Evolutionary conservation across 495 filamentous ascomycete species (phyloP), one percentile per base, ranked within the genome.

Genomic region (Trichoderma reesei): DNA sequence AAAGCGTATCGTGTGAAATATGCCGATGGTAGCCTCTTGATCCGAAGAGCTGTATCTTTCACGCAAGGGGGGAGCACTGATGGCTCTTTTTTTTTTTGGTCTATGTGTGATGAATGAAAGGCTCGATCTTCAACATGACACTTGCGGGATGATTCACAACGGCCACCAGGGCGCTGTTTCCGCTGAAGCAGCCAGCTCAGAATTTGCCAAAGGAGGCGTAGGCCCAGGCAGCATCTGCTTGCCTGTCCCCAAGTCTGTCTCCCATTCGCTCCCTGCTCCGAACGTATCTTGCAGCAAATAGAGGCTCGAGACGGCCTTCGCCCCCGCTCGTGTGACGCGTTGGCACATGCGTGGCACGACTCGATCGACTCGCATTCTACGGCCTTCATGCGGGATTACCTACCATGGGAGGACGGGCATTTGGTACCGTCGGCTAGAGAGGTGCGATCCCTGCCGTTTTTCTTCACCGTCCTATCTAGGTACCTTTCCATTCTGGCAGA

Each of bases 251-350:
- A 62, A n/a, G n/a, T n/a, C n/a, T n/a, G n/a, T n/a, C n/a, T n/a
- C n/a, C n/a, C n/a, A 62, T 56, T 16, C 38, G 41, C 60, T 10
- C n/a, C n/a, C n/a, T n/a, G 44, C 64, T 42, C 64, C 61, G 60
- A 41, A 48, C 9, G 13, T 14, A n/a, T 16, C 31, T 31, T 56
- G 51, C 31, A 34, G 51, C 51, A 56, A 56, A 56, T 56, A 33
- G 51, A n/a, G n/a, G n/a, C 16, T 56, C 51, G 20, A 34, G 31
- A 56, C 34, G 20, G 26, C 51, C 11, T 13, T n/a, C n/a, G 26
- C 31, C 51, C 51, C 51, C 51, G 51, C 51, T 56, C 51, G 31
- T 34, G n/a, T 31, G 51, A 56, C 51, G 51, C 51, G 51, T 56
- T 56, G 51, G 51, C 51, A 56, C 51, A 56, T 56, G 51, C 51